These are phyloP conservation scores for Mortierella polycephala DNA, from an alignment of 371 early-diverging fungal species.

Conservation along the genomic window DNA sequence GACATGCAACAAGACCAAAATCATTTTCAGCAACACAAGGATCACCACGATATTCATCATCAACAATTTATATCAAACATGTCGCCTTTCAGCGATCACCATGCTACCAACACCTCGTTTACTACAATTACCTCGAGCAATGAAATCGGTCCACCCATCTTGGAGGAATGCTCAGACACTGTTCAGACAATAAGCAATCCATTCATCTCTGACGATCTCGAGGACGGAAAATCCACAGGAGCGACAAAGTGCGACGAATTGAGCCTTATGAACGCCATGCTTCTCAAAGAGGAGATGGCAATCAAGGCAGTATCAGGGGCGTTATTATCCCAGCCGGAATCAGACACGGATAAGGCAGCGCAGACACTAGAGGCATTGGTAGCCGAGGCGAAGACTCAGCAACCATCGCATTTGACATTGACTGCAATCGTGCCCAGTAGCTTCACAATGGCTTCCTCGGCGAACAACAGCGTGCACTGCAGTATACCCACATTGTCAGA, in stretches of 20 bases:
- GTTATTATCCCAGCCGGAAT: neutral
- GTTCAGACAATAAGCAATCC: constrained; percentile 1
- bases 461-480: neutral
- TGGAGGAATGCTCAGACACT: neutral
- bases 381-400: neutral
- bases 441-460: constrained; percentile 9
- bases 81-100: constrained; percentile 15
- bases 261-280: constrained; percentile 33
- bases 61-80: constrained; percentile 15
- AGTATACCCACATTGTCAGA: neutral
- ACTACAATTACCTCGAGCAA: neutral
- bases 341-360: too few relatives aligned
- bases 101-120: neutral
- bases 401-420: constrained; percentile 18
- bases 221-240: neutral
- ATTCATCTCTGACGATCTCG: neutral
- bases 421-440: constrained; percentile 14
- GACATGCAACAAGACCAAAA: neutral
- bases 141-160: constrained; percentile 9
- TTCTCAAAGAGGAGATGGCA: constrained; percentile 35
- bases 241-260: constrained; percentile 21
- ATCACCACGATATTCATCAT: constrained; percentile 12
- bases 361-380: neutral
- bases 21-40: constrained; percentile 4
- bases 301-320: constrained; percentile 1